Conservation (phyloP, 2,329 filamentous ascomycete species). For the Epichloe sylvatica region DNA sequence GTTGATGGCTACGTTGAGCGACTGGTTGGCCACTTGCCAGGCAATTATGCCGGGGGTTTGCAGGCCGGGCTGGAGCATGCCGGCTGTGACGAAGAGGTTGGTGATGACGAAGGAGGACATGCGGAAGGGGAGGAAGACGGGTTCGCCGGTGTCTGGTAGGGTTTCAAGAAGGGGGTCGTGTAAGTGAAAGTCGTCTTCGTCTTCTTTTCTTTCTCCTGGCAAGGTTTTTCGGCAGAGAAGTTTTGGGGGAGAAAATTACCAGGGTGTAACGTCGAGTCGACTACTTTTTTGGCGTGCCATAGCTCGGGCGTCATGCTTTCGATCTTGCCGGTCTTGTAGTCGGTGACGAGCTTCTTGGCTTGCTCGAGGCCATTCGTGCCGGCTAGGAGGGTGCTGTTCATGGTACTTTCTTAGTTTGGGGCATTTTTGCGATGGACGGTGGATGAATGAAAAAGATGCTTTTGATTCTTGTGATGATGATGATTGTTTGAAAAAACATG, state of each 20-base stretch:
- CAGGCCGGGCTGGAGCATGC: slow-evolving; percentile 89
- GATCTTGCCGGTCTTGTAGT: slow-evolving; percentile 76
- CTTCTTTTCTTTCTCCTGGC: neutral
- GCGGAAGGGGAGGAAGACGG: slow-evolving; percentile 86
- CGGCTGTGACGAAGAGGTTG: slow-evolving; percentile 86
- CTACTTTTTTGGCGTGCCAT: slow-evolving; percentile 92
- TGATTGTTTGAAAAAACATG: neutral
- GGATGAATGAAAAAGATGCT: neutral
- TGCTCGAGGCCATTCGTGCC: slow-evolving; percentile 65
- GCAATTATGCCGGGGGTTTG: slow-evolving; percentile 67
- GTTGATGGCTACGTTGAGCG: slow-evolving; percentile 96
- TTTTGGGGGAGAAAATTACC: slow-evolving; percentile 35
- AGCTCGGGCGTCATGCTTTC: slow-evolving; percentile 74
- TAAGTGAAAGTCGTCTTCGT: neutral
- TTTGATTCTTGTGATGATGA: too few species aligned
- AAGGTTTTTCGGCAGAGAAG: neutral
- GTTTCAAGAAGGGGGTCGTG: neutral
- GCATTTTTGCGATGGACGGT: neutral
- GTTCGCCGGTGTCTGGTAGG: slow-evolving; percentile 69
- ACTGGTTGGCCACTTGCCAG: slow-evolving; percentile 96
- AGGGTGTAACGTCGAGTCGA: slow-evolving; percentile 91
- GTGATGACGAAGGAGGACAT: slow-evolving; percentile 94
- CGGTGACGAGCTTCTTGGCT: slow-evolving; percentile 67
- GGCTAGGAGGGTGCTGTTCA: slow-evolving; percentile 66
- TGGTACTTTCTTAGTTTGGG: too few species aligned